Base-by-base conservation (phyloP, 148 eudicot species). In the Arbutus unedo region DNA sequence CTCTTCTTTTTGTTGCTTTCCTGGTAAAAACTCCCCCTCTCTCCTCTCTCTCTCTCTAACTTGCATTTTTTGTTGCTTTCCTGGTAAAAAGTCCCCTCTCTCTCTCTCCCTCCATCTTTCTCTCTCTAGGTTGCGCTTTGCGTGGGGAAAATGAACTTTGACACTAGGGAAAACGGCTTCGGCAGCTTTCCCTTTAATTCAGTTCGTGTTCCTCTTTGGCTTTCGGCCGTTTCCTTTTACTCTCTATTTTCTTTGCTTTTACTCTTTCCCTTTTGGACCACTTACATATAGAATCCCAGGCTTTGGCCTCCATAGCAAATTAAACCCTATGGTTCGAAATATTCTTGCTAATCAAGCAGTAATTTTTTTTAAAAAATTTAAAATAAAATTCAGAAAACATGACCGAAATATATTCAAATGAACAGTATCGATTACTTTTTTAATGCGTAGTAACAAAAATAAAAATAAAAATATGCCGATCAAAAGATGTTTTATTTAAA, bases 61-160 rank as follows among this genome's bases (percentile, higher is more conserved):
- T 66, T 66, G 43, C 9, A 16, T 16, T 25, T 9, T 31, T 31
- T 31, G 38, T 23, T 66, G 15, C 43, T 64, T 64, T 8, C 70
- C 3, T 25, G 1, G 70, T 9, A 15, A 64, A 1, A 10, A 9
- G 41, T 8, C 25, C 25, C 31, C 3, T 5, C 23, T 41, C 2
- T 14, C 3, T 59, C 19, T 8, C 64, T 59, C 13, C 3, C 64
- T 59, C 13, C 3, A 11, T 8, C 38, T 3, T 31, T 23, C 38
- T 21, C 68, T 23, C n/a, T 7, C 67, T 2, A 60, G 10, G 6
- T 66, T 66, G 43, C 11, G 43, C 43, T n/a, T 85, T 81, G 87
- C 87, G 84, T 85, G 84, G 31, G 78, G 81, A 14, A 55, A 81
- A 85, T 66, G 72, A 81, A 76, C 18, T 74, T 84, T 23, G 49